Evolutionary conservation across 2,329 filamentous ascomycete genomes (phyloP).

Genomic region (Aspergillus fijiensis): DNA sequence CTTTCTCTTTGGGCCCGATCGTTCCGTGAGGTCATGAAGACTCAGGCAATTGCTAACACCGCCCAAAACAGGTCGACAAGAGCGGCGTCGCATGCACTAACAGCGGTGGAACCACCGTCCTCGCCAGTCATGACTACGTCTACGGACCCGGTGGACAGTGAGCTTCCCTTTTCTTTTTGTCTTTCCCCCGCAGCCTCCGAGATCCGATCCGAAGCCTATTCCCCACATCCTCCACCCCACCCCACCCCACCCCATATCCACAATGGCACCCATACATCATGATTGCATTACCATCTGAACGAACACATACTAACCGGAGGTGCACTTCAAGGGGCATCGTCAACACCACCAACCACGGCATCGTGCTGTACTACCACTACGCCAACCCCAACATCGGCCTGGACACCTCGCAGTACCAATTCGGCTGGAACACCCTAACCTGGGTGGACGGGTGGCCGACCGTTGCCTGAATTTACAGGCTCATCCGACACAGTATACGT

Average conservation of each 20-base stretch:
- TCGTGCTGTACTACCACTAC: constrained; percentile 65
- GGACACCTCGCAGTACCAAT: constrained; percentile 45
- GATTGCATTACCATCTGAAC: background rate
- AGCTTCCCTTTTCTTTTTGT: constrained; percentile 31
- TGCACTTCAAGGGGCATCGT: constrained; percentile 28
- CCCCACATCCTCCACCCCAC: background rate
- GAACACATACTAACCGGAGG: background rate
- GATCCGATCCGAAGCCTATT: background rate
- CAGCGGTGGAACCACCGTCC: constrained; percentile 61
- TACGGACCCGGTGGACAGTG: constrained; percentile 68
- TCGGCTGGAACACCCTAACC: constrained; percentile 50
- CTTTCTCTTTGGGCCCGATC: background rate
- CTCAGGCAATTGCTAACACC: constrained; percentile 1
- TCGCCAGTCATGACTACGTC: constrained; percentile 59
- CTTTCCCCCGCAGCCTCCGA: background rate
- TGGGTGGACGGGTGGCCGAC: constrained; percentile 49
- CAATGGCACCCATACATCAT: background rate
- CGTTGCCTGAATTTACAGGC: constrained; percentile 15
- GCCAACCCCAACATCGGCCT: constrained; percentile 54
- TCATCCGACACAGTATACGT: background rate
- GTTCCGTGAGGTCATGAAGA: too few species aligned
- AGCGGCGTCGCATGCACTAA: constrained; percentile 53
- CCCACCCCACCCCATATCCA: background rate
- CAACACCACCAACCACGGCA: constrained; percentile 43
- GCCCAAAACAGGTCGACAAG: constrained; percentile 48